These are phyloP conservation scores for Podospora pseudopauciseta DNA, from an alignment of 495 filamentous ascomycete genomes.

Conservation along the genomic window DNA sequence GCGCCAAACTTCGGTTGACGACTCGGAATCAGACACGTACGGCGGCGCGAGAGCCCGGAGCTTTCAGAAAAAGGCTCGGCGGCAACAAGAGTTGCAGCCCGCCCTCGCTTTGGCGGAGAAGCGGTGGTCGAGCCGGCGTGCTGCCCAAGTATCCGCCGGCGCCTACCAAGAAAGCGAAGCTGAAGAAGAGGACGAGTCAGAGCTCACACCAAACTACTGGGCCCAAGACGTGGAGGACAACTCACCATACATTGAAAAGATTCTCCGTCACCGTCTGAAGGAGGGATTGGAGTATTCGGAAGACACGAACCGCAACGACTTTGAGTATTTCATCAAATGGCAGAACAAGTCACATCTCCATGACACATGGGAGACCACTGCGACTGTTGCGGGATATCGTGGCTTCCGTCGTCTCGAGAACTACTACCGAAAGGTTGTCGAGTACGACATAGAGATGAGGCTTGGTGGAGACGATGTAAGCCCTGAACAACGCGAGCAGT, in stretches of 20 bases:
- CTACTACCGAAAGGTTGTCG: slow-evolving; percentile 79
- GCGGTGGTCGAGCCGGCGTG: slow-evolving; percentile 86
- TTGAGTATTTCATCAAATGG: slow-evolving; percentile 97
- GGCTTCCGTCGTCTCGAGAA: slow-evolving; percentile 89
- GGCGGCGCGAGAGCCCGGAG: slow-evolving; percentile 64
- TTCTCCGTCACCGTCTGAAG: slow-evolving; percentile 78
- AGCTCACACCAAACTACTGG: slow-evolving; percentile 60
- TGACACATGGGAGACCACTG: slow-evolving; percentile 85
- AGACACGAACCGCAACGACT: slow-evolving; percentile 70
- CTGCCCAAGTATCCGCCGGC: slow-evolving; percentile 80
- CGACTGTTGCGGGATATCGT: slow-evolving; percentile 55
- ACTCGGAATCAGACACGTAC: slow-evolving; percentile 70
- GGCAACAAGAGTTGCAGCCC: slow-evolving; percentile 56
- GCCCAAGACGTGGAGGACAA: slow-evolving; percentile 61
- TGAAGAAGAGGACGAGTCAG: slow-evolving; percentile 64
- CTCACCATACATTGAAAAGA: slow-evolving; percentile 77
- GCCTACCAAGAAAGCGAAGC: slow-evolving; percentile 82
- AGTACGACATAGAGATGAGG: slow-evolving; percentile 65
- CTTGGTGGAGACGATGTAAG: slow-evolving; percentile 66
- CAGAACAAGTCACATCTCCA: slow-evolving; percentile 91
- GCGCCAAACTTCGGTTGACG: slow-evolving; percentile 55
- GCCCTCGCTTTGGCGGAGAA: slow-evolving; percentile 65
- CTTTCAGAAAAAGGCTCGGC: slow-evolving; percentile 67
- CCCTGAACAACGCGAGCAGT: slow-evolving; percentile 86
- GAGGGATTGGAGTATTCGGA: slow-evolving; percentile 58